Conservation (phyloP, 2,329 filamentous ascomycete species). For the Sporothrix humicola region DNA sequence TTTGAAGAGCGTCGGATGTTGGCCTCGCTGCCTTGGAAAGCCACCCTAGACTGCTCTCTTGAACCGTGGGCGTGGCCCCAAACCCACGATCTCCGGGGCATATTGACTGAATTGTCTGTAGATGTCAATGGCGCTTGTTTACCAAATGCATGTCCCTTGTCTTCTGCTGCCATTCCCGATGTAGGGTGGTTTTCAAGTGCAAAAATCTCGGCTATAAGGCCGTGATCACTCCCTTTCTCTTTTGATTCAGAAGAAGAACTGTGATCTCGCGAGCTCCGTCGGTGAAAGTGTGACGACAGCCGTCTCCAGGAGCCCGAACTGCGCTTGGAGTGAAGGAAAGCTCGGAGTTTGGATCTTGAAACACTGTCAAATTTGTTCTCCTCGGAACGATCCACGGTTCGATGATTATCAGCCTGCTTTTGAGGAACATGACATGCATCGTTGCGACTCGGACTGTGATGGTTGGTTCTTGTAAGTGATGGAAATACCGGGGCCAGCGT, state of each 20-base stretch:
- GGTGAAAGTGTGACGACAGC: constrained; percentile 3
- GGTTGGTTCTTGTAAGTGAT: neutral
- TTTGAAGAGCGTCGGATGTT: neutral
- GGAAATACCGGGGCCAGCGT: neutral
- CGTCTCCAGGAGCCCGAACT: constrained; percentile 20
- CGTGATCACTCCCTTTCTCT: neutral
- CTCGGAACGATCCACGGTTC: neutral
- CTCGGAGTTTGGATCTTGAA: neutral
- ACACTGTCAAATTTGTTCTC: neutral
- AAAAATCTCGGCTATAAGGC: neutral
- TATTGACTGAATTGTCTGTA: too few relatives aligned
- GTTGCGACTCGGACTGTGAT: neutral
- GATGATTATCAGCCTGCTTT: too few relatives aligned
- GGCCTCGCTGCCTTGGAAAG: neutral
- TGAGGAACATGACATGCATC: too few relatives aligned
- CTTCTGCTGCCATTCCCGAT: too few relatives aligned
- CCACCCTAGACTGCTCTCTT: neutral
- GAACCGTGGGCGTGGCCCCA: constrained; percentile 1
- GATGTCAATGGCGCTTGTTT: too few relatives aligned
- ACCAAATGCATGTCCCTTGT: too few relatives aligned
- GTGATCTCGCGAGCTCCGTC: neutral
- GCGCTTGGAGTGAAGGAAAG: neutral
- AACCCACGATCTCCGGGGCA: neutral
- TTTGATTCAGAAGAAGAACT: neutral
- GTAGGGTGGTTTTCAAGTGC: neutral